Evolutionary conservation across 352 stramenopile genomes (phyloP).

Genomic region (Pythium scleroteichum): DNA sequence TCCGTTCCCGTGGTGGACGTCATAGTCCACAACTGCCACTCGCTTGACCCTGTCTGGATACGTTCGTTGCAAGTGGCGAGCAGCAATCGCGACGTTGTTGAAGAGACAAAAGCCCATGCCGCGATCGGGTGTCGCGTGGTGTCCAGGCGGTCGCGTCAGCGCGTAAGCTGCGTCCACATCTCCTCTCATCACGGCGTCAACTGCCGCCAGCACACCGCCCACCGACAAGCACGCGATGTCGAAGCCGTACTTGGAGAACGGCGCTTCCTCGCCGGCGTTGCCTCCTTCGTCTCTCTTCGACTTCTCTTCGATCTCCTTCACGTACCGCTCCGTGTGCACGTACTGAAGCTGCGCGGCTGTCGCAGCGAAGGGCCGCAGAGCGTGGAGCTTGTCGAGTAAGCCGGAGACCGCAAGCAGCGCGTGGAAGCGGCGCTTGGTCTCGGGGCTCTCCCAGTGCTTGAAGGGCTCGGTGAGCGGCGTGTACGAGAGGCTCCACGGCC

Average conservation of each 20-base stretch:
- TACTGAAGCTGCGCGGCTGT: conserved; percentile 47
- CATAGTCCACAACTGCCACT: conserved; percentile 95
- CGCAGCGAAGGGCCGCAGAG: conserved; percentile 36
- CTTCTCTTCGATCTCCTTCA: conserved; percentile 49
- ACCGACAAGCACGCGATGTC: conserved; percentile 75
- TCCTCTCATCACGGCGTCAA: conserved; percentile 54
- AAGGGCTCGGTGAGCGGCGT: conserved; percentile 59
- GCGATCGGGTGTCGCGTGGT: conserved; percentile 54
- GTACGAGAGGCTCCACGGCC: conserved; percentile 52
- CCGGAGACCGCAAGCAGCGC: conserved; percentile 73
- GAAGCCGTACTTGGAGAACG: conserved; percentile 70
- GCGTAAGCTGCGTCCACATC: conserved; percentile 52
- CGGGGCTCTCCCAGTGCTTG: conserved; percentile 75
- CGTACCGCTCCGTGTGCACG: conserved; percentile 62
- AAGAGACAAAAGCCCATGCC: conserved; percentile 79
- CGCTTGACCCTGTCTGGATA: conserved; percentile 78
- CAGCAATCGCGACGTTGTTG: conserved; percentile 71
- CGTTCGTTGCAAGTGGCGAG: conserved; percentile 40
- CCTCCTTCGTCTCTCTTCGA: conserved; percentile 60
- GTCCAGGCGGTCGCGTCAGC: conserved; percentile 69
- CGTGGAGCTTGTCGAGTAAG: conserved; percentile 47
- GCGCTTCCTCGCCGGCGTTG: conserved; percentile 68
- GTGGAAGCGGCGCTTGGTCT: conserved; percentile 85
- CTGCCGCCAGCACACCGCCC: conserved; percentile 60
- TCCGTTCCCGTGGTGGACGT: conserved; percentile 97